phyloP scores from a whole-genome alignment of 179 eudicot species.

The Kewa caespitosa region DNA sequence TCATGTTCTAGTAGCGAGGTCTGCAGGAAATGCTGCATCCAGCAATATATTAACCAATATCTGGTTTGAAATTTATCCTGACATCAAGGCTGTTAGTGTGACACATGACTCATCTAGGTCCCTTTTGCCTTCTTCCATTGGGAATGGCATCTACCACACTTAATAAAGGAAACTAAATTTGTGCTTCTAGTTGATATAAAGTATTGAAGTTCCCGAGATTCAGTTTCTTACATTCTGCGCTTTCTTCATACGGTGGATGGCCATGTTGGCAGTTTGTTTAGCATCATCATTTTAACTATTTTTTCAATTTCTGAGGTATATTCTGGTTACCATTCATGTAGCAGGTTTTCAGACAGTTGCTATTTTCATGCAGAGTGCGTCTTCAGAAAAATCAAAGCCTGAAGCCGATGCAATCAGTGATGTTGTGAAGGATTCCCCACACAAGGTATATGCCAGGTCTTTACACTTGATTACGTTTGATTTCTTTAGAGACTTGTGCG shows the following conservation, averaged over 20 bases:
- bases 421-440: constrained; percentile 74
- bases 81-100: background rate
- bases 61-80: constrained; percentile 5
- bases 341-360: constrained; percentile 99
- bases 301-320: constrained; percentile 69
- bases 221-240: constrained; percentile 2
- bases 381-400: constrained; percentile 49
- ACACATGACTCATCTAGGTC: background rate
- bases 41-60: background rate
- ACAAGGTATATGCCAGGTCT: constrained; percentile 62
- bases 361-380: constrained; percentile 99
- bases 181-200: background rate
- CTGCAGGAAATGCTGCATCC: background rate
- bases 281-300: constrained; percentile 6
- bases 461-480: background rate
- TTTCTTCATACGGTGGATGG: background rate
- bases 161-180: background rate
- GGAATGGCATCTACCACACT: background rate
- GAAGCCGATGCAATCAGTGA: constrained; percentile 39
- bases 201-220: background rate
- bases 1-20: no score
- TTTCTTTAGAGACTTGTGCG: constrained; percentile 4
- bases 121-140: background rate
- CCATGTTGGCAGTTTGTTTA: constrained; percentile 2
- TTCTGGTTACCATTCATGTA: constrained; percentile 92